Evolutionary conservation across 345 rosid species (phyloP).

Genomic region (Geranium rotundifolium): DNA sequence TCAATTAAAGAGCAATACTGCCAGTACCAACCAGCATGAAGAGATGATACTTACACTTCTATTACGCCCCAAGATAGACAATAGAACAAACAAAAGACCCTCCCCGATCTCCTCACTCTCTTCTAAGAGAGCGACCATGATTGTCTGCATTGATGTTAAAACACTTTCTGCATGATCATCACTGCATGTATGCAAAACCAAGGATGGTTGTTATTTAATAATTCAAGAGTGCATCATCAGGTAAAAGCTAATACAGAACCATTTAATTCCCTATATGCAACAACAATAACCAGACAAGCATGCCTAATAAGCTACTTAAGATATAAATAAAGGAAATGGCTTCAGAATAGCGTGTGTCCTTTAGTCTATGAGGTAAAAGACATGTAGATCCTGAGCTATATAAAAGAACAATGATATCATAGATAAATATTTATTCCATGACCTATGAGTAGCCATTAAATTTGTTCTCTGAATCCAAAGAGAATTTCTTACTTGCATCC

Average conservation of each 20-base stretch:
- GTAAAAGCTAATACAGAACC: background rate
- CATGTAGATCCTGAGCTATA: background rate
- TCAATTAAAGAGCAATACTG: constrained; percentile 1
- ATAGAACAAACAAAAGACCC: constrained; percentile 56
- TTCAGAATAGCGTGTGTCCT: background rate
- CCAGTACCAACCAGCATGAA: background rate
- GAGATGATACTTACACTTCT: constrained; percentile 43
- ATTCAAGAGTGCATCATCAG: background rate
- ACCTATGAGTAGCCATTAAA: background rate
- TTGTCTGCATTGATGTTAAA: constrained; percentile 76
- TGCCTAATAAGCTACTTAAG: background rate
- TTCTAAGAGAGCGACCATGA: constrained; percentile 75
- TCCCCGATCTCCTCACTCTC: constrained; percentile 88
- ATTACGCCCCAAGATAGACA: constrained; percentile 68
- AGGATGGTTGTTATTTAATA: background rate
- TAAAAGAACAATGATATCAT: too few relatives aligned
- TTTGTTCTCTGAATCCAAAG: background rate
- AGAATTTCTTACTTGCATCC: too few relatives aligned
- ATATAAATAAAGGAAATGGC: too few relatives aligned
- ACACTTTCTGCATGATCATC: constrained; percentile 92
- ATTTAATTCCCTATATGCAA: background rate
- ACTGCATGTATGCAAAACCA: constrained; percentile 31
- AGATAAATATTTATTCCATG: background rate
- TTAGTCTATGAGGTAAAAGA: background rate
- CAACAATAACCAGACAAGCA: background rate